phyloP scores from a whole-genome alignment of 164 flowering plant genomes.

The Euptelea pleiosperma region DNA sequence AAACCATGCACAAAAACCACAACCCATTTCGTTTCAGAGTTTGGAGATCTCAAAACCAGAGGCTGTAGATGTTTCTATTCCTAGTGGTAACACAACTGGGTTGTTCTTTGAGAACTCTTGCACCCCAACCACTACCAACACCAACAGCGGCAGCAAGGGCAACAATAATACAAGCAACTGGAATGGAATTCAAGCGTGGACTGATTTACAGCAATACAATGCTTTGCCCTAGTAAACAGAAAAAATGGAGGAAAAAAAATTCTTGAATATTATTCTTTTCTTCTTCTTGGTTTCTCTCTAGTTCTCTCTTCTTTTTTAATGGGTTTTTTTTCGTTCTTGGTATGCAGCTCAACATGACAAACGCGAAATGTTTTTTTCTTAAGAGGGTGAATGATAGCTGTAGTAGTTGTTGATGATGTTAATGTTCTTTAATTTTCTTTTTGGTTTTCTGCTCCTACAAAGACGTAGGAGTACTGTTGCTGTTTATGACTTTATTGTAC shows the following conservation, averaged over 20 bases:
- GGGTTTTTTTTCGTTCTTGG: not conserved
- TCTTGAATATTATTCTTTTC: not conserved
- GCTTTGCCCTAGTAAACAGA: conserved; percentile 39
- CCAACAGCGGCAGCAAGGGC: conserved; percentile 10
- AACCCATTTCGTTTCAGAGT: conserved; percentile 47
- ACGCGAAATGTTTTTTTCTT: too few relatives aligned
- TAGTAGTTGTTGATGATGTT: not conserved
- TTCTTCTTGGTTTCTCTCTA: conserved; percentile 4
- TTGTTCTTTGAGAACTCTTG: conserved; percentile 49
- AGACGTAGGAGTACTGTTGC: conserved; percentile 4
- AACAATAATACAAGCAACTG: conserved; percentile 26
- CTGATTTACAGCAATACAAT: conserved; percentile 41
- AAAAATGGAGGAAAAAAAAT: not conserved
- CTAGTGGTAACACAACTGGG: conserved; percentile 27
- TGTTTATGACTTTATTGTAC: conserved; percentile 8
- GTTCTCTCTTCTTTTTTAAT: not conserved
- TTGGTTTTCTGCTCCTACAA: conserved; percentile 4
- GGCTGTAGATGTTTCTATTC: conserved; percentile 9
- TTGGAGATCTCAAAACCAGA: conserved; percentile 38
- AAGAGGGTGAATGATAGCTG: too few relatives aligned
- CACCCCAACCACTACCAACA: conserved; percentile 15
- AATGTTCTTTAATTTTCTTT: conserved; percentile 3
- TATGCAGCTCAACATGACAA: too few relatives aligned
- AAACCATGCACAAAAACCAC: conserved; percentile 26
- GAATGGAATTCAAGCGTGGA: conserved; percentile 50